Conservation (phyloP, 768 basidiomycete genomes). For the Calvatia gigantea region DNA sequence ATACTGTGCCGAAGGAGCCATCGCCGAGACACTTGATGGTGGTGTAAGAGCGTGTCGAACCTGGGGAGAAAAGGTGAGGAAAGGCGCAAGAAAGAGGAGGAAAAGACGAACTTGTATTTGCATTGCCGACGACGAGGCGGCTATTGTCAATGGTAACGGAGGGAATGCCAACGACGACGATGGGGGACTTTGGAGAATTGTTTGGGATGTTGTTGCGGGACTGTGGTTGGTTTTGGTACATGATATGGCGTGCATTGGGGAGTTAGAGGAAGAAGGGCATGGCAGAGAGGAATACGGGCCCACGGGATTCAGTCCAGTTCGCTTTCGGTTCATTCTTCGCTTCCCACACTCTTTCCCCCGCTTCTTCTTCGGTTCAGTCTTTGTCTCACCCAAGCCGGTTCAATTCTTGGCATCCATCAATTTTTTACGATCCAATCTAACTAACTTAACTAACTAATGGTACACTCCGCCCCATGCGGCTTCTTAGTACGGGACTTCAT, state of each 20-base stretch:
- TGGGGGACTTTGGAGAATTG: slow-evolving; percentile 21
- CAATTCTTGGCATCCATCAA: slow-evolving; percentile 1
- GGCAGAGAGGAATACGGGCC: slow-evolving; percentile 15
- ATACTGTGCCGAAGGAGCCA: slow-evolving; percentile 98
- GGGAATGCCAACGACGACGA: slow-evolving; percentile 70
- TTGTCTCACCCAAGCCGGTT: not conserved
- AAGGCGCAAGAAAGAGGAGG: slow-evolving; percentile 11
- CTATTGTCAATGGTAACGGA: slow-evolving; percentile 71
- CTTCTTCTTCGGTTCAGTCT: slow-evolving; percentile 7
- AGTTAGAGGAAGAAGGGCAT: slow-evolving; percentile 21
- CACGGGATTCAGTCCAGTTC: slow-evolving; percentile 12
- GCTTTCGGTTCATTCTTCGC: slow-evolving; percentile 14
- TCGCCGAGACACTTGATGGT: slow-evolving; percentile 96
- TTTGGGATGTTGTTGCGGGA: slow-evolving; percentile 27
- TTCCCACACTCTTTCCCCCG: slow-evolving; percentile 15
- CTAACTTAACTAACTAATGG: slow-evolving; percentile 11
- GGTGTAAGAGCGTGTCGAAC: slow-evolving; percentile 85
- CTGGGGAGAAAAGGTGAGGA: slow-evolving; percentile 35
- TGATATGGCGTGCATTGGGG: slow-evolving; percentile 57
- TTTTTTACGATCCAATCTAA: slow-evolving; percentile 21
- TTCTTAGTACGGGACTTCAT: slow-evolving; percentile 81
- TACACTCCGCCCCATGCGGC: slow-evolving; percentile 18
- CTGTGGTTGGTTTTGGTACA: slow-evolving; percentile 43
- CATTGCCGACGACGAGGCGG: slow-evolving; percentile 68
- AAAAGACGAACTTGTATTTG: slow-evolving; percentile 60